phyloP scores from a whole-genome alignment of 2,329 filamentous ascomycete genomes.

The Microdochium bolleyi region DNA sequence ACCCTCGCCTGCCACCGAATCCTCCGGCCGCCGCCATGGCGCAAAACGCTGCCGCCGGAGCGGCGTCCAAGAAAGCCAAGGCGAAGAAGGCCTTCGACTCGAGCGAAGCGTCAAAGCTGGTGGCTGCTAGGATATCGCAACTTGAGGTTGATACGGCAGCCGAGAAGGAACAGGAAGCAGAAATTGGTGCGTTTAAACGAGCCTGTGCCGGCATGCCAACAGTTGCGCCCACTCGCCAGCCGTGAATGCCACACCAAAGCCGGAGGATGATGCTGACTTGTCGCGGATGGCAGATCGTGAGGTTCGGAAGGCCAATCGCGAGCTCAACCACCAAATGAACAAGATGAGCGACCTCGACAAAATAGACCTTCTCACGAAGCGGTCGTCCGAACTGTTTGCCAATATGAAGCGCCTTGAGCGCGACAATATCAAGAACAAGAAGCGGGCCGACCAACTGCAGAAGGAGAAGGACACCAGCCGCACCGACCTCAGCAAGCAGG shows the following conservation, averaged over 20 bases:
- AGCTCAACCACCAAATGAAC: constrained; percentile 78
- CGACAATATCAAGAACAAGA: constrained; percentile 93
- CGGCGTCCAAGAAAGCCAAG: constrained; percentile 68
- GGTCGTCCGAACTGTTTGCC: constrained; percentile 82
- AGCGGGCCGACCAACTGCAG: constrained; percentile 85
- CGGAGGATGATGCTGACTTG: constrained; percentile 9
- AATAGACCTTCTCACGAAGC: constrained; percentile 82
- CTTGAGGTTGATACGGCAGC: constrained; percentile 88
- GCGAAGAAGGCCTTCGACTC: constrained; percentile 78
- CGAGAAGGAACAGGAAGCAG: constrained; percentile 90
- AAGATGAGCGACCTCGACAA: constrained; percentile 91
- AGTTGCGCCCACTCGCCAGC: not conserved
- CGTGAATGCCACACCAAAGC: not conserved
- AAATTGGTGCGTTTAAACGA: constrained; percentile 66
- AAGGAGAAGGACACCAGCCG: constrained; percentile 92
- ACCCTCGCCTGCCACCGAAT: constrained; percentile 31
- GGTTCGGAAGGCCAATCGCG: constrained; percentile 70
- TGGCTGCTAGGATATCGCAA: constrained; percentile 91
- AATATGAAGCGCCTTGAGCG: constrained; percentile 95
- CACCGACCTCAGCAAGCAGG: constrained; percentile 83
- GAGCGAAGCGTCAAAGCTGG: constrained; percentile 82
- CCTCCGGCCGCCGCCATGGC: constrained; percentile 25
- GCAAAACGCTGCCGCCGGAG: constrained; percentile 29
- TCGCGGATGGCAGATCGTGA: constrained; percentile 17
- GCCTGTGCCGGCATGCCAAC: not conserved